phyloP scores from a whole-genome alignment of 371 early-diverging fungal species.

The Mucor racemosus region DNA sequence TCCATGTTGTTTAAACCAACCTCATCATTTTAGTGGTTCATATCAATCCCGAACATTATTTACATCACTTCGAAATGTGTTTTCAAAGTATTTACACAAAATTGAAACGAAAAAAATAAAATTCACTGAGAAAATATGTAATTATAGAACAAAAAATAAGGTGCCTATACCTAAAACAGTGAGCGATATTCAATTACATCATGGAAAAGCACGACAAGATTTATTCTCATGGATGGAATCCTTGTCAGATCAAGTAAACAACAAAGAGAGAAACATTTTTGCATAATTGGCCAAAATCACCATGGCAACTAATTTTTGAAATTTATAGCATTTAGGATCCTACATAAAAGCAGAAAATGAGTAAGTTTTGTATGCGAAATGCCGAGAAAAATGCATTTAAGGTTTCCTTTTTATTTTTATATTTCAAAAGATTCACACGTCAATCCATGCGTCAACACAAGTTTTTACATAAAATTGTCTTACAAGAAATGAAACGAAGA shows the following conservation, averaged over 20 bases:
- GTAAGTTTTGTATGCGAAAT: slow-evolving; percentile 29
- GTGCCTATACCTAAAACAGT: slow-evolving; percentile 49
- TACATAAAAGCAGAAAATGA: slow-evolving; percentile 65
- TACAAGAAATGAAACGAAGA: slow-evolving; percentile 62
- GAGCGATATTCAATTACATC: slow-evolving; percentile 42
- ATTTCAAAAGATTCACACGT: slow-evolving; percentile 28
- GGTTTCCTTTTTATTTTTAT: background rate
- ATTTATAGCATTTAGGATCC: slow-evolving; percentile 43
- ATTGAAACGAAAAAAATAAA: background rate
- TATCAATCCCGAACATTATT: slow-evolving; percentile 12
- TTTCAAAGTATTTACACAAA: slow-evolving; percentile 15
- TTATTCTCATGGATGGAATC: slow-evolving; percentile 67
- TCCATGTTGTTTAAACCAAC: background rate
- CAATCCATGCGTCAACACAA: slow-evolving; percentile 33
- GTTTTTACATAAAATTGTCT: slow-evolving; percentile 42
- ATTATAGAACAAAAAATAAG: slow-evolving; percentile 23
- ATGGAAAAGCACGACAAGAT: slow-evolving; percentile 55
- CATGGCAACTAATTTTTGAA: background rate
- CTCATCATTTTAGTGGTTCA: background rate
- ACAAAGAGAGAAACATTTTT: slow-evolving; percentile 5
- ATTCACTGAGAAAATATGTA: background rate
- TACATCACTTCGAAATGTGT: slow-evolving; percentile 19
- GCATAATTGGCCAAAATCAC: background rate
- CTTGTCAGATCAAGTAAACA: slow-evolving; percentile 55
- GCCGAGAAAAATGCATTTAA: background rate